Evolutionary conservation across 208 protist species (phyloP), one percentile per base, ranked within the genome.

Genomic region (Leptomonas pyrrhocoris): DNA sequence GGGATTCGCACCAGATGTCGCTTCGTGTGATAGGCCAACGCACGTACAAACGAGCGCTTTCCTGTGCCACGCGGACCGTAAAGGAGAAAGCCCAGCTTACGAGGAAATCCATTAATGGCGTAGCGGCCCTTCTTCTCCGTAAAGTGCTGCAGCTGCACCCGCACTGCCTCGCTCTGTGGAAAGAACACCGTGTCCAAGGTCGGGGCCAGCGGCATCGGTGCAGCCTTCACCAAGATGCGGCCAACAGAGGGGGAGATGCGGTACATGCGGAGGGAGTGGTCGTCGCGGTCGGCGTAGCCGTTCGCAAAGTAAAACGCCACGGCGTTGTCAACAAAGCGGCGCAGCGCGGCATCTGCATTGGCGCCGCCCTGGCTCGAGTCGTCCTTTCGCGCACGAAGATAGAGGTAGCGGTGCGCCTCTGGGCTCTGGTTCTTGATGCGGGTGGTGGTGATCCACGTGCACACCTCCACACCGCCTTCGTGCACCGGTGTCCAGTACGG

Each of bases 121-220:
- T 71, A 77, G 40, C 63, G 62, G 25, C 64, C 63, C 38, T 51
- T 31, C 36, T 45, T 46, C 46, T 77, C 71, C 4, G 21, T 0
- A 16, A 77, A 77, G n/a, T 54, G 48, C 71, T 51, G 40, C 45
- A 77, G 64, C 64, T 66, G 34, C 46, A 55, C 16, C 11, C 55
- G 28, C 46, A 71, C 64, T 9, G 60, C 45, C 30, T 53, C 45
- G 0, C 49, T 43, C 11, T 58, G 48, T 2, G 46, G 61, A 42
- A 77, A 77, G 25, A 77, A 77, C 12, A 77, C 28, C 2, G 71
- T 77, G 57, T 77, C 63, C 3, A 77, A 31, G 30, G 71, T 77
- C 30, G 71, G 71, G 0, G 55, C 62, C 4, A 66, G 43, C 13
- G 63, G 45, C 42, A 77, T 34, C 46, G 71, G 63, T 3, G 27